Percentiles rank a stretch among this genome's conserved stretches.
phyloP scores from a whole-genome alignment of 768 basidiomycete species.

The Panellus pusillus region DNA sequence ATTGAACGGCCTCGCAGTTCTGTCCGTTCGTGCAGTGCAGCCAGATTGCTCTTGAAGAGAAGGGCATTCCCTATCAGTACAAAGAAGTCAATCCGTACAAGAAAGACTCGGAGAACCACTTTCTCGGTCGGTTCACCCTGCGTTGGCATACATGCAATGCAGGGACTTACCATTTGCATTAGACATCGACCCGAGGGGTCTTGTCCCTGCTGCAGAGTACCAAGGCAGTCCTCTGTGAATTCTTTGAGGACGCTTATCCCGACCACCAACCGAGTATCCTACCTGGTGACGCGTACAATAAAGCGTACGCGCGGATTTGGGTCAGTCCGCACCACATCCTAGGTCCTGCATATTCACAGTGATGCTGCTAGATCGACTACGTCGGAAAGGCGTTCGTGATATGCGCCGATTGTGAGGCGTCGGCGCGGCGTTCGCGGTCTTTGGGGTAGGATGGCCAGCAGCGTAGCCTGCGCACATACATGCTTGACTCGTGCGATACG shows the following conservation, averaged over 20 bases:
- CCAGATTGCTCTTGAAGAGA: slow-evolving; percentile 71
- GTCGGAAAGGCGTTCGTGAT: slow-evolving; percentile 48
- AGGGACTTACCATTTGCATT: not conserved
- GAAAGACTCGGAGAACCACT: slow-evolving; percentile 59
- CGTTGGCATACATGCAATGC: not conserved
- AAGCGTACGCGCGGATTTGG: slow-evolving; percentile 57
- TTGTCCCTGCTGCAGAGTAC: slow-evolving; percentile 57
- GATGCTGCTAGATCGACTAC: slow-evolving; percentile 39
- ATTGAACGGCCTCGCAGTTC: slow-evolving; percentile 34
- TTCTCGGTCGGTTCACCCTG: slow-evolving; percentile 40
- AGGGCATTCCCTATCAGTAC: slow-evolving; percentile 65
- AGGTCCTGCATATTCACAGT: not conserved
- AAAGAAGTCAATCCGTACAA: slow-evolving; percentile 71
- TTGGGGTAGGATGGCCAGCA: slow-evolving; percentile 15
- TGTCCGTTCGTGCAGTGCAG: slow-evolving; percentile 60
- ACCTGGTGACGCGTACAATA: slow-evolving; percentile 49
- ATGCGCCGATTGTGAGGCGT: slow-evolving; percentile 9
- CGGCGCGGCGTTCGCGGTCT: not conserved
- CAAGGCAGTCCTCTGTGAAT: slow-evolving; percentile 62
- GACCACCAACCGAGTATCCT: slow-evolving; percentile 45
- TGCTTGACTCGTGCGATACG: not conserved
- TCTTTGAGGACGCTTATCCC: slow-evolving; percentile 63
- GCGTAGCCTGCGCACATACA: not conserved
- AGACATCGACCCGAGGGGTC: slow-evolving; percentile 67
- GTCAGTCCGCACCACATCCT: not conserved